These are phyloP conservation scores for Cryptosporidium muris DNA, from an alignment of 169 alveolate genomes.

Conservation along the genomic window DNA sequence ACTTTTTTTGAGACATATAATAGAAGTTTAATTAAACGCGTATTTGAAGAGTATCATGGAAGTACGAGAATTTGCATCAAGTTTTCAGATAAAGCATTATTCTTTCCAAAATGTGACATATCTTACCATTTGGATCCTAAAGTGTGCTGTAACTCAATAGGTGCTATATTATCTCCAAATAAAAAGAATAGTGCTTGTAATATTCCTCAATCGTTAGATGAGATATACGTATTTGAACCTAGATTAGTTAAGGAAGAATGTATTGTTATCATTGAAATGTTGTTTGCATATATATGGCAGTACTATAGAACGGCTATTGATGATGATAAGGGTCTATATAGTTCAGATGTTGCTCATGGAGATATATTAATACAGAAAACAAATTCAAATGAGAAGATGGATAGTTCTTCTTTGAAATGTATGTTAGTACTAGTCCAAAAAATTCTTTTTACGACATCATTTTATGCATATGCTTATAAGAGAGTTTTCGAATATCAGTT, in stretches of 20 bases:
- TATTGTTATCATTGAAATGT: neutral
- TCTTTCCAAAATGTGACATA: neutral
- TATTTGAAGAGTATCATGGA: neutral
- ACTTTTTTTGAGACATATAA: neutral
- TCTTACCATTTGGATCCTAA: neutral
- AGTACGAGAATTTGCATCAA: neutral
- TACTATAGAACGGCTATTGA: neutral
- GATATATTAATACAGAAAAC: neutral
- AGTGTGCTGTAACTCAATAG: neutral
- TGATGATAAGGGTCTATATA: neutral
- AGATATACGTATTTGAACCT: slow-evolving; percentile 1
- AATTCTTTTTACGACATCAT: neutral
- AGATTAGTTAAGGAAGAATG: neutral
- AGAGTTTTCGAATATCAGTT: neutral
- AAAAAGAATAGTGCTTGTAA: neutral
- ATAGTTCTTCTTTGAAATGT: slow-evolving; percentile 8
- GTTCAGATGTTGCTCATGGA: neutral
- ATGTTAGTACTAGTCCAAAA: slow-evolving; percentile 2
- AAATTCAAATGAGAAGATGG: neutral
- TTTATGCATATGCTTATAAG: neutral
- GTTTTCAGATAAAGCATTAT: neutral
- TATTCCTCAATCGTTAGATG: slow-evolving; percentile 13
- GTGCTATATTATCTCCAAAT: neutral
- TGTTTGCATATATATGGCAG: slow-evolving; percentile 11
- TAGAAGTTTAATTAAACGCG: neutral